A percentile compares a stretch with the other conserved stretches of the same genome.
Evolutionary conservation across 768 basidiomycete species (phyloP).

Genomic region (Termitomyces bulborhizus): DNA sequence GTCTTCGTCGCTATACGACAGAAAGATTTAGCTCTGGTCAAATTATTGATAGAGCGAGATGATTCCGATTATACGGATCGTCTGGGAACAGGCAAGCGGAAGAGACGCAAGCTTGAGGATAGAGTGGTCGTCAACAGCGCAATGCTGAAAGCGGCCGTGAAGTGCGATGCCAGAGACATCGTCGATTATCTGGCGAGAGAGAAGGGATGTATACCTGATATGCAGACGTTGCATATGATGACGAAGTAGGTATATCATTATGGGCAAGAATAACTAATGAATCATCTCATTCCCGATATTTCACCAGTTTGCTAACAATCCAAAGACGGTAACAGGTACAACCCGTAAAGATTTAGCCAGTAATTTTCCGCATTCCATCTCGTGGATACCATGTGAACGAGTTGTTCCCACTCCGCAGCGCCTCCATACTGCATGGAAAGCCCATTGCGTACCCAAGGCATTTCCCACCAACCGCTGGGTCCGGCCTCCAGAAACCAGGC

Average conservation of each 20-base stretch:
- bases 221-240: slow-evolving; percentile 46
- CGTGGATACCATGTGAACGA: slow-evolving; percentile 9
- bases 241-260: not conserved
- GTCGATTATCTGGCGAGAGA: slow-evolving; percentile 64
- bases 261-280: not conserved
- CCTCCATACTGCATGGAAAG: slow-evolving; percentile 25
- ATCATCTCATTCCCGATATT: not conserved
- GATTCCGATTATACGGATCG: slow-evolving; percentile 17
- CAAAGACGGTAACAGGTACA: not conserved
- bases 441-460: slow-evolving; percentile 39
- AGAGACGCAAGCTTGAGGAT: slow-evolving; percentile 55
- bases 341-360: not conserved
- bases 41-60: slow-evolving; percentile 66
- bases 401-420: slow-evolving; percentile 10
- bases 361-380: slow-evolving; percentile 15
- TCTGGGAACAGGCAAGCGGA: slow-evolving; percentile 21
- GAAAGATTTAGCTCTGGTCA: slow-evolving; percentile 62
- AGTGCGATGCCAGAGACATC: slow-evolving; percentile 60
- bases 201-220: slow-evolving; percentile 69
- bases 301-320: not conserved
- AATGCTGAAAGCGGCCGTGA: slow-evolving; percentile 66
- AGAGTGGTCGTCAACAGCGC: slow-evolving; percentile 43
- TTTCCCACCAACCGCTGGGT: slow-evolving; percentile 28
- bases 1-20: slow-evolving; percentile 71
- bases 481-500: slow-evolving; percentile 37